Base-by-base conservation (phyloP, 768 basidiomycete genomes). In the Rhodocollybia butyracea region DNA sequence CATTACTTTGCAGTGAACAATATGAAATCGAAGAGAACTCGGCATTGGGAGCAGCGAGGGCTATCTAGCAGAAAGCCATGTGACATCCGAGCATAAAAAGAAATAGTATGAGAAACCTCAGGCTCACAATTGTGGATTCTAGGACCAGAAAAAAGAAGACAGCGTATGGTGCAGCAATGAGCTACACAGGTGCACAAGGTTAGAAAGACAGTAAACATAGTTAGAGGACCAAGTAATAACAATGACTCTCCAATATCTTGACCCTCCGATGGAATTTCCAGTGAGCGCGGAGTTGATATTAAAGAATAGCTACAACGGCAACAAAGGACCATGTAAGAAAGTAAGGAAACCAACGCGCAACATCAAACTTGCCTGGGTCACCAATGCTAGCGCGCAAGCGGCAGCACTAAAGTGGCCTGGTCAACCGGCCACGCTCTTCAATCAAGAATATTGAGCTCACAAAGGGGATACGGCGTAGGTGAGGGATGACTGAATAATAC, bases 391-490 rank as follows among this genome's bases (percentile, higher is more conserved):
- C 3, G 41, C 12, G 34, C 22, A 1, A 31, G 52, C 24, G 13
- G 52, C 40, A 15, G 10, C 6, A 34, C 52, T 54, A n/a, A 39
- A 29, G 22, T 12, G 32, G 6, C 2, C 30, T 29, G 17, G 17
- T n/a, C 24, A 17, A 7, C 32, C 24, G 39, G 34, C 13, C 8
- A 7, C 5, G 12, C 5, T 17, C n/a, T 7, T 21, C 10, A 24
- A 19, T 12, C 27, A 29, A 21, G 19, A 17, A 17, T 12, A 15
- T 7, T 1, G 3, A 19, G 63, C 72, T 39, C 45, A 72, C 73
- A 74, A 52, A 43, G 65, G 65, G 2, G 71, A 69, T 4, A 67
- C 66, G 19, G 68, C 63, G 54, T 73, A 71, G 17, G 70, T 61
- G 21, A 74, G 59, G 3, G 66, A 62, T 19, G 70, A 61, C 36